phyloP scores from a whole-genome alignment of 1,139 yeast species.

The Kodamaea fungicola region DNA sequence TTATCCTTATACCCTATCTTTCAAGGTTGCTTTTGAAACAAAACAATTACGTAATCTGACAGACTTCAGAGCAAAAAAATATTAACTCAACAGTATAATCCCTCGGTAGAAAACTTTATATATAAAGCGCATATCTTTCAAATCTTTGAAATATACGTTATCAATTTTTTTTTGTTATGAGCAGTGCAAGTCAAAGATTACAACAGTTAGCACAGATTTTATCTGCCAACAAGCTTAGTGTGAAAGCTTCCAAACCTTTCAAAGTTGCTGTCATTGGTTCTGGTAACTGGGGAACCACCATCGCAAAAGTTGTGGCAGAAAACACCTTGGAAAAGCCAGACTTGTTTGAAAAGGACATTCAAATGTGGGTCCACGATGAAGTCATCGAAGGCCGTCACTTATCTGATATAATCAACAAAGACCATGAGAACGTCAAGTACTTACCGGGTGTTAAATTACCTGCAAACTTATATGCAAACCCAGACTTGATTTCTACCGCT shows the following conservation, averaged over 20 bases:
- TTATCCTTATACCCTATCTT: too few relatives aligned
- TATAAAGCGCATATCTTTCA: not conserved
- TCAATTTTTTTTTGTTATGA: slow-evolving; percentile 2
- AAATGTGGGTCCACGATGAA: slow-evolving; percentile 50
- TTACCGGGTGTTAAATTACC: slow-evolving; percentile 46
- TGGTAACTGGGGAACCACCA: slow-evolving; percentile 51
- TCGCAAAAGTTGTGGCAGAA: slow-evolving; percentile 46
- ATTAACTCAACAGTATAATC: not conserved
- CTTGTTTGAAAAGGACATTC: slow-evolving; percentile 35
- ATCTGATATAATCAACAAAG: slow-evolving; percentile 41
- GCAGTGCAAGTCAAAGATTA: slow-evolving; percentile 33
- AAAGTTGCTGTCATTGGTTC: slow-evolving; percentile 44
- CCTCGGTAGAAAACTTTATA: slow-evolving; percentile 6
- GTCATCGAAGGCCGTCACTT: slow-evolving; percentile 40
- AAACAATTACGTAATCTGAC: not conserved
- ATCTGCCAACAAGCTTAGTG: slow-evolving; percentile 19
- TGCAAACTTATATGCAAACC: slow-evolving; percentile 38
- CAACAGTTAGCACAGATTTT: slow-evolving; percentile 37
- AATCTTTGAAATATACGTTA: not conserved
- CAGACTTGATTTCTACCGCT: slow-evolving; percentile 36
- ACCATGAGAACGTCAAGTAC: slow-evolving; percentile 46
- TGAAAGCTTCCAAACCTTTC: slow-evolving; percentile 32
- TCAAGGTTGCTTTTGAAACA: too few relatives aligned
- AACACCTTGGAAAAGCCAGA: slow-evolving; percentile 40
- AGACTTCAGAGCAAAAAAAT: too few relatives aligned